Evolutionary conservation across 169 alveolate species (phyloP).

Genomic region (Babesia sp.): DNA sequence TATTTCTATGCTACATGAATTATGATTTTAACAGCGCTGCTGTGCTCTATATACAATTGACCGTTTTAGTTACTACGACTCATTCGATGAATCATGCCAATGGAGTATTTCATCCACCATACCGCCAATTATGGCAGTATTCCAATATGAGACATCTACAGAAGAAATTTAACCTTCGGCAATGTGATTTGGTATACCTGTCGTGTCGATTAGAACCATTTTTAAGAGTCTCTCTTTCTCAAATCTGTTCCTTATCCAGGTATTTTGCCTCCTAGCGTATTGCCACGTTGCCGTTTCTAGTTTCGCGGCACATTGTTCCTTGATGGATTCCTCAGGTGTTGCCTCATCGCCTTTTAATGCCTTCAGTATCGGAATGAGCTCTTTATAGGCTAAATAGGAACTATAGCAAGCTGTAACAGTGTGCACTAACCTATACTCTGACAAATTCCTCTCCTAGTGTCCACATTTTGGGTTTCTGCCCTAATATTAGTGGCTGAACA

Average conservation of each 20-base stretch:
- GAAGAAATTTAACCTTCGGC: neutral
- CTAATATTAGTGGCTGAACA: neutral
- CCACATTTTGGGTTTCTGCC: slow-evolving; percentile 42
- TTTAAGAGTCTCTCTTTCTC: slow-evolving; percentile 18
- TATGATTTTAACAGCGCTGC: too few species aligned
- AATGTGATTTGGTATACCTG: slow-evolving; percentile 14
- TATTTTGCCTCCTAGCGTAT: slow-evolving; percentile 72
- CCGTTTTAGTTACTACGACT: too few species aligned
- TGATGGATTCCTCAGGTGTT: slow-evolving; percentile 14
- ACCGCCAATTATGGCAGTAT: neutral
- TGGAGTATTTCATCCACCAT: neutral
- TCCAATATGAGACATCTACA: slow-evolving; percentile 8
- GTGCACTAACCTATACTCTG: slow-evolving; percentile 52
- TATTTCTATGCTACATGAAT: too few species aligned
- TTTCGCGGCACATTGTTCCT: slow-evolving; percentile 54
- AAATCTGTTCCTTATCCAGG: slow-evolving; percentile 74
- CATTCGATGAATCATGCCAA: slow-evolving; percentile 1
- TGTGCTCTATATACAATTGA: too few species aligned
- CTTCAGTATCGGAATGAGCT: slow-evolving; percentile 63
- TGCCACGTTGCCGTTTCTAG: slow-evolving; percentile 72
- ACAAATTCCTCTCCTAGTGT: slow-evolving; percentile 42
- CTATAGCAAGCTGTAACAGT: neutral
- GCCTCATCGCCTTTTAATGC: slow-evolving; percentile 15
- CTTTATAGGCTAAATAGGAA: slow-evolving; percentile 72
- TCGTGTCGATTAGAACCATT: slow-evolving; percentile 24